Evolutionary conservation across 139 green algal genomes (phyloP).

Genomic region (Pycnococcus provasolii): DNA sequence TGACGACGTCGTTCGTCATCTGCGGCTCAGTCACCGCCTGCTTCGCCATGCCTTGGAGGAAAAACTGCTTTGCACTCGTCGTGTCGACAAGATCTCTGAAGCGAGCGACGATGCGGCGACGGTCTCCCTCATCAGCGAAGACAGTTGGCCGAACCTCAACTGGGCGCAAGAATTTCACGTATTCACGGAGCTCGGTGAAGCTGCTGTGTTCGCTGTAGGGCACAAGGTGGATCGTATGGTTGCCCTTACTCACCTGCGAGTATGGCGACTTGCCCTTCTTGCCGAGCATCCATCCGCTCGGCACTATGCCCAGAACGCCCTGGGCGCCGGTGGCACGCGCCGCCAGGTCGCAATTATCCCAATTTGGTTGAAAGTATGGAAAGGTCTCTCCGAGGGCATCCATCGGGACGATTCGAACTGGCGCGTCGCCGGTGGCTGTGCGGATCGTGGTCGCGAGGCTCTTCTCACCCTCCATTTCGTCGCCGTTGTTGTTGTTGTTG

Average conservation of each 20-base stretch:
- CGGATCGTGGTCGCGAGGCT: too few species aligned
- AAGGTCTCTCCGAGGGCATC: conserved; percentile 35
- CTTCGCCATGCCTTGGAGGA: not conserved
- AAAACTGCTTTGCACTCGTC: conserved; percentile 17
- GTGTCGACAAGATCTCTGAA: conserved; percentile 20
- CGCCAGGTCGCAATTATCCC: conserved; percentile 47
- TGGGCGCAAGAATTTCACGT: conserved; percentile 50
- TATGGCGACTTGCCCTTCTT: conserved; percentile 39
- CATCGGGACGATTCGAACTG: conserved; percentile 33
- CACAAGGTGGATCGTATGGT: conserved; percentile 52
- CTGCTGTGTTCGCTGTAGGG: conserved; percentile 81
- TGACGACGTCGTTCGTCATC: not conserved
- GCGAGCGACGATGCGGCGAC: not conserved
- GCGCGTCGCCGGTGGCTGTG: not conserved
- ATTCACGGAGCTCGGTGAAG: conserved; percentile 66
- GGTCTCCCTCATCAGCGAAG: conserved; percentile 24
- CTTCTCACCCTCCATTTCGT: too few species aligned
- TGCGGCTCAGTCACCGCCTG: too few species aligned
- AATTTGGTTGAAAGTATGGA: conserved; percentile 90
- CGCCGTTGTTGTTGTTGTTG: too few species aligned
- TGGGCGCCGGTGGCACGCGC: not conserved
- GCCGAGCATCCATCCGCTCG: conserved; percentile 77
- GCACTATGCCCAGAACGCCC: conserved; percentile 67
- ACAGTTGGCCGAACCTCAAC: conserved; percentile 75
- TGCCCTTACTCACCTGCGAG: conserved; percentile 12